Evolutionary conservation across 495 filamentous ascomycete genomes (phyloP), one percentile per base, ranked within the genome.

Genomic region (Lepraria neglecta): DNA sequence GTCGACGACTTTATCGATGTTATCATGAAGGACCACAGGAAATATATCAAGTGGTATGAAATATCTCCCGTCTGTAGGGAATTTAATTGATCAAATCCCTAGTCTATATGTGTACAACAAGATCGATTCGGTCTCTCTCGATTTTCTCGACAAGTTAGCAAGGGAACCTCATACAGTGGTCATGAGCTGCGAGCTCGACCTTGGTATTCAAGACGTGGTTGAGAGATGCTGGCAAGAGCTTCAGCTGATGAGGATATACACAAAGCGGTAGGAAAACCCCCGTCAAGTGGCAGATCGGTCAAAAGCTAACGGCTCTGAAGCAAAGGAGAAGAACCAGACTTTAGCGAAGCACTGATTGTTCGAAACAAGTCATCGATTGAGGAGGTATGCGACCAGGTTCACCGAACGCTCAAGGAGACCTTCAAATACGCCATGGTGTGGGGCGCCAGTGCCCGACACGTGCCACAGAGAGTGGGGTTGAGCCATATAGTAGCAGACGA

Each of bases 31-130:
- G 90, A 96, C 69, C 92, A 99, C 77, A 82, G 95, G 67, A 97
- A 95, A 75, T 99, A 99, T 77, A 97, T 99, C 77, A 84, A 84
- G 75, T 85, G 85, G 82, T 84, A 73, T 64, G 68, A 55, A 43
- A 6, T 48, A 30, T 38, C 40, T 19, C 12, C 7, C 31, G 11
- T 27, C 45, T 24, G 24, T 24, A 24, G 2, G 24, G 24, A 24
- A 24, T 24, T 24, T 24, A 24, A 24, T 24, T 24, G 24, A 24
- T 24, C 24, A 24, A 24, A 24, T 24, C 24, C 24, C 24, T 24
- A 95, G 91, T 69, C 81, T 99, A 28, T 99, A 99, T 76, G 95
- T 97, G 33, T 99, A 99, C 83, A 99, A 99, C 87, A 99, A 99
- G 75, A 95, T 99, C 77, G 95, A 99, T 78, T 87, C 85, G 72